Percentiles rank a stretch among this genome's conserved stretches.
Evolutionary conservation across 345 rosid genomes (phyloP).

Genomic region (Pistacia integerrima): DNA sequence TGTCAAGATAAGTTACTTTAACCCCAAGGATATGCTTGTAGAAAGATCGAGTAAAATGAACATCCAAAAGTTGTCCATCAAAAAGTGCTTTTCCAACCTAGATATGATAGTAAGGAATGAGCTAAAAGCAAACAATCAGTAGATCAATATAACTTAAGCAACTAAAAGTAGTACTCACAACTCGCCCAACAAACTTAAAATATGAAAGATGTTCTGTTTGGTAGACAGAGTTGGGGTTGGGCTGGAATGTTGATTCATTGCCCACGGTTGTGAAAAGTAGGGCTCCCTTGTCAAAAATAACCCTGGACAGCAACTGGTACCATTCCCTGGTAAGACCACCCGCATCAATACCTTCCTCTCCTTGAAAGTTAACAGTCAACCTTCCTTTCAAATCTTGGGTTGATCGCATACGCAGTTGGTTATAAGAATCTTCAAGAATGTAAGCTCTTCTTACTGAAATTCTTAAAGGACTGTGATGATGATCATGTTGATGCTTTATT

Average conservation of each 20-base stretch:
- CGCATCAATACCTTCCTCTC: slow-evolving; percentile 98
- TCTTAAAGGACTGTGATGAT: slow-evolving; percentile 85
- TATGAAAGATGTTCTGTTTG: slow-evolving; percentile 98
- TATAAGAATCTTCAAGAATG: slow-evolving; percentile 96
- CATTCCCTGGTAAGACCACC: slow-evolving; percentile 99
- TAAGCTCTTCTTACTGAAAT: slow-evolving; percentile 96
- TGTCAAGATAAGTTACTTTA: slow-evolving; percentile 91
- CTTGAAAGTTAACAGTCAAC: slow-evolving; percentile 91
- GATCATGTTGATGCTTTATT: slow-evolving; percentile 93
- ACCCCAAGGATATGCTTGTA: slow-evolving; percentile 93
- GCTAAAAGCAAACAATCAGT: slow-evolving; percentile 2
- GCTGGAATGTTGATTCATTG: slow-evolving; percentile 97
- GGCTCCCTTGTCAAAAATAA: slow-evolving; percentile 95
- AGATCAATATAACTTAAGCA: slow-evolving; percentile 9
- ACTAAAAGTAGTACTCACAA: slow-evolving; percentile 55
- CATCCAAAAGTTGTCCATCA: slow-evolving; percentile 95
- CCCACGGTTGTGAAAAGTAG: slow-evolving; percentile 96
- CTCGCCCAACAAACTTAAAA: slow-evolving; percentile 97
- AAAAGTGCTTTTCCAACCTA: slow-evolving; percentile 97
- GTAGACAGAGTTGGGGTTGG: slow-evolving; percentile 93
- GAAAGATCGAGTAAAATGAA: slow-evolving; percentile 96
- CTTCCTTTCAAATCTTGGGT: slow-evolving; percentile 90
- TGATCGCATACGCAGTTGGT: slow-evolving; percentile 87
- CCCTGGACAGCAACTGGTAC: slow-evolving; percentile 96
- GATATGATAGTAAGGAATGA: slow-evolving; percentile 19